Evolutionary conservation across 352 stramenopile genomes (phyloP).

Genomic region (Globisporangium takayamanum): DNA sequence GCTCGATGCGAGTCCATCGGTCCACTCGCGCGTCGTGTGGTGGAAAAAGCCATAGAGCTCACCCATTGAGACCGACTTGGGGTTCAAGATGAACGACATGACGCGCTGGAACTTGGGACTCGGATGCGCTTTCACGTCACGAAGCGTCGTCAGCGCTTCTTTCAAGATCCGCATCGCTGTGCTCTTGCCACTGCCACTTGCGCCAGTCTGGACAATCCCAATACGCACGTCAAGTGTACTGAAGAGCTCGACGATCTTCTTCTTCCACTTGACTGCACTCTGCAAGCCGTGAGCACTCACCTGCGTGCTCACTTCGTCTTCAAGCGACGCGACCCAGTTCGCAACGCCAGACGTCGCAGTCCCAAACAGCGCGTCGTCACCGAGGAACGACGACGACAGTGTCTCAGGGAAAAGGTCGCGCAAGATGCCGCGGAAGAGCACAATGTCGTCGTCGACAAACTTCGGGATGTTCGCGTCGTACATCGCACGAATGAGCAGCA

Average conservation of each 20-base stretch:
- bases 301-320: conserved; percentile 76
- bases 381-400: conserved; percentile 1
- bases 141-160: conserved; percentile 39
- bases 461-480: conserved; percentile 90
- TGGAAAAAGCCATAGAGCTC: conserved; percentile 87
- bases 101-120: conserved; percentile 54
- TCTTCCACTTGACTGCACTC: conserved; percentile 59
- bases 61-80: conserved; percentile 72
- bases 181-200: conserved; percentile 71
- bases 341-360: conserved; percentile 11
- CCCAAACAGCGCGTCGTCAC: not conserved
- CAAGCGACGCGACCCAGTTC: conserved; percentile 43
- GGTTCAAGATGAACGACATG: conserved; percentile 60
- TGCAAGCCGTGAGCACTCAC: conserved; percentile 56
- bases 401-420: conserved; percentile 80
- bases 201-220: conserved; percentile 76
- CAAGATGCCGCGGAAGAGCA: conserved; percentile 87
- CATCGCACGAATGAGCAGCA: conserved; percentile 93
- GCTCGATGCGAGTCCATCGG: conserved; percentile 67
- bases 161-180: conserved; percentile 38
- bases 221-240: conserved; percentile 89
- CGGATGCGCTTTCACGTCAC: conserved; percentile 35
- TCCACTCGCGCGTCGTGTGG: conserved; percentile 78
- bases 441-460: conserved; percentile 84
- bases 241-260: conserved; percentile 90